Conservation (phyloP, 495 filamentous ascomycete genomes). For the Chaetomium fimeti region DNA sequence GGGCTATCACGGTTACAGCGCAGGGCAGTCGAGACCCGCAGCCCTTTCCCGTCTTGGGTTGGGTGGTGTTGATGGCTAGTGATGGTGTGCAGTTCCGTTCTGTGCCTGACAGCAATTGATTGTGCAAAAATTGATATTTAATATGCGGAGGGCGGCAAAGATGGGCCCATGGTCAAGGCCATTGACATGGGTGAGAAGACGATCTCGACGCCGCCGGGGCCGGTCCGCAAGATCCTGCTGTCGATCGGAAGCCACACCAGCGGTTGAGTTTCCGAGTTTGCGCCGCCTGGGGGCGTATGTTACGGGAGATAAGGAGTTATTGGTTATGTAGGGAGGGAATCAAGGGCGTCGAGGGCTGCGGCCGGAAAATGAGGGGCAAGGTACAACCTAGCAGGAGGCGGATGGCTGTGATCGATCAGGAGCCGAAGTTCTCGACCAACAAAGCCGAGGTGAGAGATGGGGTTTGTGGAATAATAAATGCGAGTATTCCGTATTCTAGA, state of each 20-base stretch:
- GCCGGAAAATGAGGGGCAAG: background rate
- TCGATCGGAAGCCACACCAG: slow-evolving; percentile 7
- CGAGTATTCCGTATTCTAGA: no score
- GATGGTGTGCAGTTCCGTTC: slow-evolving; percentile 2
- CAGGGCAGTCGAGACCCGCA: background rate
- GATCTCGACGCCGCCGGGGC: background rate
- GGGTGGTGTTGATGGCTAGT: background rate
- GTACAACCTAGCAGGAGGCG: background rate
- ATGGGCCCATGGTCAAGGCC: background rate
- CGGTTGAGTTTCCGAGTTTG: slow-evolving; percentile 4
- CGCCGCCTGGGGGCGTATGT: background rate
- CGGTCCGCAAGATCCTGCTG: slow-evolving; percentile 1
- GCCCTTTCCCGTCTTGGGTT: background rate
- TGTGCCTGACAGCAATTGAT: slow-evolving; percentile 13
- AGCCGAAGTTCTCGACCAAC: background rate
- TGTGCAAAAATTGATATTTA: background rate
- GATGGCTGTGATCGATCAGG: background rate
- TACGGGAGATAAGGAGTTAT: no score
- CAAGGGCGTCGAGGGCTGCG: background rate
- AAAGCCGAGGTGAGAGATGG: background rate
- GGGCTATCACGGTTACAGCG: background rate
- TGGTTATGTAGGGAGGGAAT: no score
- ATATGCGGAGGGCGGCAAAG: background rate
- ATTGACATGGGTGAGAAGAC: background rate
- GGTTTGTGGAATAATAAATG: background rate